A percentile compares a stretch with the other conserved stretches of the same genome.
phyloP scores from a whole-genome alignment of 257 asterid species.

The Capsicum chinense region DNA sequence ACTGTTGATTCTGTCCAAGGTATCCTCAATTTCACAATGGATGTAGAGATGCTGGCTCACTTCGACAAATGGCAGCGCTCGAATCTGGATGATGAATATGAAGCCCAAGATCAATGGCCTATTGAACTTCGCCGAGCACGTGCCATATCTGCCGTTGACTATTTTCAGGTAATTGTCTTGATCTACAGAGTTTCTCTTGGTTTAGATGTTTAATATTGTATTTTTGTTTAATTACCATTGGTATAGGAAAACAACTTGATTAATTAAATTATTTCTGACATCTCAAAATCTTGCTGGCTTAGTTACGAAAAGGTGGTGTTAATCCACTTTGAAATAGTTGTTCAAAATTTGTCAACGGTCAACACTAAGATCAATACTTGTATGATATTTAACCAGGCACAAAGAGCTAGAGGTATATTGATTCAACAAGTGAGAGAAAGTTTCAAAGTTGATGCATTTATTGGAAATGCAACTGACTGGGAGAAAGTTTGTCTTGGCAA shows the following conservation, averaged over 20 bases:
- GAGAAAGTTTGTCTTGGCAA: slow-evolving; percentile 81
- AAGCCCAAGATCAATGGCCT: slow-evolving; percentile 99
- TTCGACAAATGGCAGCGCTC: slow-evolving; percentile 94
- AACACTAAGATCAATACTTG: background rate
- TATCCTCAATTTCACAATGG: slow-evolving; percentile 90
- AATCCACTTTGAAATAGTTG: slow-evolving; percentile 19
- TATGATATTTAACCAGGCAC: slow-evolving; percentile 57
- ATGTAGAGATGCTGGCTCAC: slow-evolving; percentile 90
- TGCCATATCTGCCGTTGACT: slow-evolving; percentile 88
- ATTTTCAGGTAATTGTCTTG: slow-evolving; percentile 62
- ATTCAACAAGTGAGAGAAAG: slow-evolving; percentile 67
- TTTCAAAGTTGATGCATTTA: slow-evolving; percentile 80
- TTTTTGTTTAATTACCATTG: background rate
- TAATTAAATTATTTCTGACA: background rate
- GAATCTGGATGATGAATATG: slow-evolving; percentile 76
- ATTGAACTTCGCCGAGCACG: slow-evolving; percentile 90
- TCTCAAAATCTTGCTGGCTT: slow-evolving; percentile 8
- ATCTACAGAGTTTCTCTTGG: slow-evolving; percentile 4
- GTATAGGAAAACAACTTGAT: background rate
- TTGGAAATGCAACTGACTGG: slow-evolving; percentile 92
- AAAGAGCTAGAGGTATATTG: slow-evolving; percentile 81
- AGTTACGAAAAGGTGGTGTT: background rate
- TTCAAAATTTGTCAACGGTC: background rate
- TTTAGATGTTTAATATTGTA: background rate
- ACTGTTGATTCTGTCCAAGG: slow-evolving; percentile 88